Evolutionary conservation across 208 protist species (phyloP).

Genomic region (Trypanosoma lewisi): DNA sequence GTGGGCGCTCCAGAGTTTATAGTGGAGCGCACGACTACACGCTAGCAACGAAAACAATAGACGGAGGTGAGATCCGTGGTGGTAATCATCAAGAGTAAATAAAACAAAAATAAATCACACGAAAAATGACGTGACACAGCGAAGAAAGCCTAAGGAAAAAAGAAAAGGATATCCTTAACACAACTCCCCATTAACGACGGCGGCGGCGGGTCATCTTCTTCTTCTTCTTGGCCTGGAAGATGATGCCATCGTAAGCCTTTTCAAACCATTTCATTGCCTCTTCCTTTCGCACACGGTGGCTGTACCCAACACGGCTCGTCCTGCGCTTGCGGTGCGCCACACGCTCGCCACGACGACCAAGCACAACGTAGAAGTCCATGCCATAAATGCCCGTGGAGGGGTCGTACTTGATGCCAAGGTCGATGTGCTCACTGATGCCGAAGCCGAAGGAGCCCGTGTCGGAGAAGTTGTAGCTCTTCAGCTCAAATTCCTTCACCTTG

Average conservation of each 20-base stretch:
- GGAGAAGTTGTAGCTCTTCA: constrained; percentile 96
- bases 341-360: constrained; percentile 96
- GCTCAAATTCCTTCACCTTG: constrained; percentile 99
- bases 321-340: constrained; percentile 92
- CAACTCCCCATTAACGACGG: constrained; percentile 92
- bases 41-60: too few relatives aligned
- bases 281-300: constrained; percentile 95
- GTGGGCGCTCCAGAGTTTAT: too few relatives aligned
- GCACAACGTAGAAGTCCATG: constrained; percentile 98
- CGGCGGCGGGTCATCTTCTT: constrained; percentile 98
- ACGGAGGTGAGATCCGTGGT: too few relatives aligned
- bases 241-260: constrained; percentile 97
- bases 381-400: constrained; percentile 99
- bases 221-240: constrained; percentile 94
- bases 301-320: constrained; percentile 84
- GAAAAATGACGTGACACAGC: constrained; percentile 4
- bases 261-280: constrained; percentile 99
- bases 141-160: constrained; percentile 1
- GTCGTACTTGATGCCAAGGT: constrained; percentile 99
- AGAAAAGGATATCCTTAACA: background rate
- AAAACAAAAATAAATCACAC: too few relatives aligned
- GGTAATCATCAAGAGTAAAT: too few relatives aligned
- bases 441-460: constrained; percentile 99
- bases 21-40: too few relatives aligned
- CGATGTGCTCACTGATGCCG: constrained; percentile 99